Conservation (phyloP, 108 stramenopile genomes). For the Pelagomonas calceolata region DNA sequence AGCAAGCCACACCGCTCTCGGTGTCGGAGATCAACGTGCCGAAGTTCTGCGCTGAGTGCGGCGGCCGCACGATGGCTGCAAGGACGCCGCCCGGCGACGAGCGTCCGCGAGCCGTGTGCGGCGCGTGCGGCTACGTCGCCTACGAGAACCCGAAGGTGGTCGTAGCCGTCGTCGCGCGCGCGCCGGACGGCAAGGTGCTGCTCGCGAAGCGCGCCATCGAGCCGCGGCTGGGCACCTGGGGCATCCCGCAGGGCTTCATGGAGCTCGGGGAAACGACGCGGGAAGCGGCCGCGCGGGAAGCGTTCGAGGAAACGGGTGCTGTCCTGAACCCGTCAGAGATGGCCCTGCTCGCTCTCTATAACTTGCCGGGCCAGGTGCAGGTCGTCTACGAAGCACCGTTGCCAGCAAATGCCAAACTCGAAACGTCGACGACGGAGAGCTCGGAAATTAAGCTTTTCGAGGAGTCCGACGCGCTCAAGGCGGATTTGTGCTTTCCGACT, state of each 20-base stretch:
- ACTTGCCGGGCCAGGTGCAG: not conserved
- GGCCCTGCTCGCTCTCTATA: not conserved
- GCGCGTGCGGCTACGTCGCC: not conserved
- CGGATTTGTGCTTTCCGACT: not conserved
- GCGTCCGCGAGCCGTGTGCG: not conserved
- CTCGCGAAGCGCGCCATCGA: not conserved
- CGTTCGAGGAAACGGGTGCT: slow-evolving; percentile 15
- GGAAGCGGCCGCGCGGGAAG: slow-evolving; percentile 7
- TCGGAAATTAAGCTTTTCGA: not conserved
- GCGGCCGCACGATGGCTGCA: not conserved
- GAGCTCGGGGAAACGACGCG: slow-evolving; percentile 13
- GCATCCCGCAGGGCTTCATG: slow-evolving; percentile 18
- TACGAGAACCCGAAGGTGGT: not conserved
- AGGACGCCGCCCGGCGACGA: not conserved
- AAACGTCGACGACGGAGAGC: not conserved
- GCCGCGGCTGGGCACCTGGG: slow-evolving; percentile 9
- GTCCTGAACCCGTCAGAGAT: not conserved
- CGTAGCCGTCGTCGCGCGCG: not conserved
- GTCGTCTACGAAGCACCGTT: not conserved
- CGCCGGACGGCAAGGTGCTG: not conserved
- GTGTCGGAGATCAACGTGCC: too few species aligned
- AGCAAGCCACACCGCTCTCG: too few species aligned
- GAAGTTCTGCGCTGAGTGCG: not conserved
- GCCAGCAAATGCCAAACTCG: not conserved
- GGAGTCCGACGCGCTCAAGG: too few species aligned